Base-by-base conservation (phyloP, 2,329 filamentous ascomycete species). In the Clarireedia sp. region DNA sequence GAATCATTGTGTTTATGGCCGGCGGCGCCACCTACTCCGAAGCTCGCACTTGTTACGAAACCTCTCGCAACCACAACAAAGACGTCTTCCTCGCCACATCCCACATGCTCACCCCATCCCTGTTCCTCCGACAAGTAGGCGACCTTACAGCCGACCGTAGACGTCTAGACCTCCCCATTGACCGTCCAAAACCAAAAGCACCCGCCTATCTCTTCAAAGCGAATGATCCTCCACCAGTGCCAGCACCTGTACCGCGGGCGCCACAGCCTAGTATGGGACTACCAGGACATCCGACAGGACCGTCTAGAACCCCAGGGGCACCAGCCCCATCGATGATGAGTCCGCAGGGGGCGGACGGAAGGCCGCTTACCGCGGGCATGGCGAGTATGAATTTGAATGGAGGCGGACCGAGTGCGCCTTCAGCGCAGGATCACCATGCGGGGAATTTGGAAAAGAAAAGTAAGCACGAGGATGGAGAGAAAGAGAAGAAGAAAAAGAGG, bases 1-100 rank as follows among this genome's bases (percentile, higher is more conserved):
- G 94, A 51, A 80, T 97, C 53, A 88, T 99, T 57, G 85, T 97
- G 16, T 97, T 96, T 69, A 86, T 97, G 79, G 94, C 92, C 1
- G 94, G 94, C 48, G 94, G 94, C 45, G 94, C 94, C 19, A 97
- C 94, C 0, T 96, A 92, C 69, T 90, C 89, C 5, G 94, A 99
- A 72, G 81, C 89, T 33, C 83, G 94, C 26, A 80, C 85, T 12
- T 99, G 94, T 73, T 97, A 97, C 69, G 90, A 96, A 65, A 75
- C 92, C 24, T 86, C 89, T 2, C 79, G 84, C 51, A 75, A 83
- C 49, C 83, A 83, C 47, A 83, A 82, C 51, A 83, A 87, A 61
- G 94, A 99, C 64, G 75, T 97, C n/a, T 89, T 95, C 68, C 80
- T 99, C 5, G 82, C 86, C 17, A 94, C 89, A 0, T 91, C 87